Percentiles rank a stretch among this genome's conserved stretches.
Conservation (phyloP, 768 basidiomycete genomes). For the Podaxis sp. region DNA sequence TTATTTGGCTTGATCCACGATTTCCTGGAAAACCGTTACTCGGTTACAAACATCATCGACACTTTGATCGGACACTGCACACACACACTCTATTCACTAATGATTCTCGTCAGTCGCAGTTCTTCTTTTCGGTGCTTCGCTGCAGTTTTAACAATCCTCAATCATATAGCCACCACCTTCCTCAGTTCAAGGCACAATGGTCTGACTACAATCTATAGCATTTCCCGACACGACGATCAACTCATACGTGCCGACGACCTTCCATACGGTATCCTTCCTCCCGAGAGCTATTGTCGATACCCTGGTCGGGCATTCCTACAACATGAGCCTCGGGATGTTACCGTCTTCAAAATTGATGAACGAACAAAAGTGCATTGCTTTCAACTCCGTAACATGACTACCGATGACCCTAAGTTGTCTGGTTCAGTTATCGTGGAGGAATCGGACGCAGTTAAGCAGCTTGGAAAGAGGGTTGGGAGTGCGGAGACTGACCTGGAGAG, state of each 20-base stretch:
- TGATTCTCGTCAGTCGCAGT: slow-evolving; percentile 26
- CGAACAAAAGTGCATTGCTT: slow-evolving; percentile 41
- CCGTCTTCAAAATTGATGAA: slow-evolving; percentile 43
- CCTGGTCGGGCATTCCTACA: slow-evolving; percentile 27
- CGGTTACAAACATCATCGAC: slow-evolving; percentile 55
- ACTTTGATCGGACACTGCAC: slow-evolving; percentile 54
- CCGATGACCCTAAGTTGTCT: slow-evolving; percentile 10
- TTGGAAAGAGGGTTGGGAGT: slow-evolving; percentile 25
- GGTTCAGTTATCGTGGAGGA: slow-evolving; percentile 26
- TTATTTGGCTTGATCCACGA: slow-evolving; percentile 71
- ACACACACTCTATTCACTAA: slow-evolving; percentile 29
- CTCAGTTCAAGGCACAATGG: slow-evolving; percentile 57
- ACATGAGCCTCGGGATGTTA: neutral
- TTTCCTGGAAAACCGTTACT: slow-evolving; percentile 54
- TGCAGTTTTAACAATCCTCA: neutral
- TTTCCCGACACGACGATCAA: slow-evolving; percentile 34
- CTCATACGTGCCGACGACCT: slow-evolving; percentile 39
- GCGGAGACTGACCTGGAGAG: slow-evolving; percentile 35
- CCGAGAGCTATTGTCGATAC: neutral
- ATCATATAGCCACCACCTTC: slow-evolving; percentile 44
- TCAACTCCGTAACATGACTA: slow-evolving; percentile 26
- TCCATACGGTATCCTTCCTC: slow-evolving; percentile 42
- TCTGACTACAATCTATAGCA: slow-evolving; percentile 62
- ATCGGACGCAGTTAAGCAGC: slow-evolving; percentile 33
- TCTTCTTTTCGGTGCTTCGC: neutral